These are phyloP conservation scores for Termitomyces heimii DNA, from an alignment of 768 basidiomycete genomes.

Conservation along the genomic window DNA sequence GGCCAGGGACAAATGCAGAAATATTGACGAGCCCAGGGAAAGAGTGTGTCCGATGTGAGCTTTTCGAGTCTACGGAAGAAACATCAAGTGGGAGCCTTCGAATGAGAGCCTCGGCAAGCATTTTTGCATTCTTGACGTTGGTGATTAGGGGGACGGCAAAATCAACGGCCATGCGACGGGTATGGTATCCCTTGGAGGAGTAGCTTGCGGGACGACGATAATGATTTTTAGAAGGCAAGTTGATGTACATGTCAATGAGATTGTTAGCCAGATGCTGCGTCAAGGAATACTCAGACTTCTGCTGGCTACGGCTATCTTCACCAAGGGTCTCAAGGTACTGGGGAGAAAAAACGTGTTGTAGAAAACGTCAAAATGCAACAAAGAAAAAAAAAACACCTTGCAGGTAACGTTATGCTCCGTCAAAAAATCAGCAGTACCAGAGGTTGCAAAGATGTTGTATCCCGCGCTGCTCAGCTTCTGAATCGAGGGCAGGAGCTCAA, in stretches of 20 bases:
- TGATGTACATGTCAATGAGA: slow-evolving; percentile 99
- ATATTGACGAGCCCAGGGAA: slow-evolving; percentile 93
- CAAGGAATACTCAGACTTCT: slow-evolving; percentile 96
- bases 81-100: slow-evolving; percentile 89
- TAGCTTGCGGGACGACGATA: slow-evolving; percentile 97
- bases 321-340: slow-evolving; percentile 88
- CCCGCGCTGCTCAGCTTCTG: slow-evolving; percentile 93
- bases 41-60: slow-evolving; percentile 81
- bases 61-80: slow-evolving; percentile 88
- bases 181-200: slow-evolving; percentile 93
- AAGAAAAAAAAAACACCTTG: slow-evolving; percentile 50
- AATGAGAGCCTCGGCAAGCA: slow-evolving; percentile 89
- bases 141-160: slow-evolving; percentile 97
- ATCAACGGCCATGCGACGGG: slow-evolving; percentile 98
- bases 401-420: slow-evolving; percentile 95
- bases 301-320: slow-evolving; percentile 65
- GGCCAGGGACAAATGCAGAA: slow-evolving; percentile 75
- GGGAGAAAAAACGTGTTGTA: background rate
- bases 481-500: slow-evolving; percentile 91
- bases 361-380: background rate
- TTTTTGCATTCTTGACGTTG: slow-evolving; percentile 97
- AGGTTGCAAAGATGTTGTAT: slow-evolving; percentile 94
- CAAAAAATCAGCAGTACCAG: slow-evolving; percentile 96
- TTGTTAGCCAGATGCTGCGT: slow-evolving; percentile 96
- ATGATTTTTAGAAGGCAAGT: slow-evolving; percentile 95